These are phyloP conservation scores for Brassica nigra DNA, from an alignment of 345 rosid species.

Conservation along the genomic window DNA sequence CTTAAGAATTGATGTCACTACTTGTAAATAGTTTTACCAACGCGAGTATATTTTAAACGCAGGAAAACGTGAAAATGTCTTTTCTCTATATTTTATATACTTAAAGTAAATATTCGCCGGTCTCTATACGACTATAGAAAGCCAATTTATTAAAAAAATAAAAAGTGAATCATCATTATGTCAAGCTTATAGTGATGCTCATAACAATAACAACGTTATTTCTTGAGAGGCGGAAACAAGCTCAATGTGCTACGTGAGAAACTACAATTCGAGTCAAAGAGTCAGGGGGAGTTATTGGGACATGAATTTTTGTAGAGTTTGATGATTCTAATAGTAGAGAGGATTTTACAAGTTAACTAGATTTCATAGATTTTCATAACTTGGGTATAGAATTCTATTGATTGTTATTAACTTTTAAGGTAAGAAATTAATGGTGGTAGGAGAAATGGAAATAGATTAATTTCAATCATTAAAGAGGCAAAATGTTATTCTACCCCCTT, in stretches of 20 bases:
- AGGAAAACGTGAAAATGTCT: neutral
- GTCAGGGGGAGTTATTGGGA: neutral
- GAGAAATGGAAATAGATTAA: too few species aligned
- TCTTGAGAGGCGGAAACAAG: neutral
- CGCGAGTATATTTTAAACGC: neutral
- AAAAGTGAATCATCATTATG: neutral
- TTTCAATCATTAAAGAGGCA: too few species aligned
- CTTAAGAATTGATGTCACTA: conserved; percentile 14
- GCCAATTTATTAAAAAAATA: neutral
- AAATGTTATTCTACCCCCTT: too few species aligned
- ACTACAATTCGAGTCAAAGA: neutral
- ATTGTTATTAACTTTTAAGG: too few species aligned
- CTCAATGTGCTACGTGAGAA: neutral
- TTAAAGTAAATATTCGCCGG: neutral
- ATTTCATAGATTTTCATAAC: too few species aligned
- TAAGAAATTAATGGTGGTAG: too few species aligned
- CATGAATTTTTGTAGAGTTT: too few species aligned
- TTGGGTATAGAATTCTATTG: too few species aligned
- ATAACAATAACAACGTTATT: neutral
- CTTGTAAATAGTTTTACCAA: conserved; percentile 8
- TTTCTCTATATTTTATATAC: neutral
- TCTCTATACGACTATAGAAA: neutral
- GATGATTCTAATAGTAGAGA: too few species aligned
- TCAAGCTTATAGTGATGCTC: neutral
- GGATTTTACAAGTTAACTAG: too few species aligned